Evolutionary conservation across 1,139 yeast species (phyloP), one percentile per base, ranked within the genome.

Genomic region (Debaryomyces robertsiae): DNA sequence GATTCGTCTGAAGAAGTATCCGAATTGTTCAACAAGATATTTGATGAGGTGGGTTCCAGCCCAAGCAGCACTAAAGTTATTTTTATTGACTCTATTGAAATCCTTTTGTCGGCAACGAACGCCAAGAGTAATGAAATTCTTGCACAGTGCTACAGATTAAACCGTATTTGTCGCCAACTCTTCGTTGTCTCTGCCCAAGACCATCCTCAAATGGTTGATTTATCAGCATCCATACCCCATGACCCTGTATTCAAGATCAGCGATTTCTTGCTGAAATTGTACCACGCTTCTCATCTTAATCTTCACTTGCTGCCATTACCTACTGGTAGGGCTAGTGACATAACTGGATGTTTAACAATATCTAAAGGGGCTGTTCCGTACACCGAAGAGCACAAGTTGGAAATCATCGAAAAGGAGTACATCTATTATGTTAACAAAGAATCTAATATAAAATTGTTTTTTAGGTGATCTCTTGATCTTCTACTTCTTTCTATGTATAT

Each of bases 311-410:
- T 77, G 47, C 90, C 95, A 1, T 63, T 88, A 46, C 71, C 77
- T 4, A 88, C 96, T 0, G 96, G 96, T 0, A 71, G 90, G 53
- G 95, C 96, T 0, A 79, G 77, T 37, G 96, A 88, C 57, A 79
- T 88, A 2, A 84, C 95, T 0, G 96, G 96, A 1, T 74, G 81
- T 3, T 52, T 88, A 37, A 69, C 77, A 0, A 69, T 88, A 0
- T 62, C 81, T 0, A 67, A 65, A 40, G 95, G 95, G 1, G 46
- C 73, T 37, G 15, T 65, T 42, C 63, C 75, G 30, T 46, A 57
- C 30, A 46, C 46, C 22, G 53, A 51, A 17, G 32, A 54, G 1
- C 33, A 30, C 5, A 42, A 48, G 3, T 42, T 61, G 7, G 61
- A 57, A 16, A 73, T 81, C 0, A 48, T 56, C 3, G 93, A 85